Evolutionary conservation across 306 rosid genomes (phyloP).

Genomic region (Pterocarpus santalinus): DNA sequence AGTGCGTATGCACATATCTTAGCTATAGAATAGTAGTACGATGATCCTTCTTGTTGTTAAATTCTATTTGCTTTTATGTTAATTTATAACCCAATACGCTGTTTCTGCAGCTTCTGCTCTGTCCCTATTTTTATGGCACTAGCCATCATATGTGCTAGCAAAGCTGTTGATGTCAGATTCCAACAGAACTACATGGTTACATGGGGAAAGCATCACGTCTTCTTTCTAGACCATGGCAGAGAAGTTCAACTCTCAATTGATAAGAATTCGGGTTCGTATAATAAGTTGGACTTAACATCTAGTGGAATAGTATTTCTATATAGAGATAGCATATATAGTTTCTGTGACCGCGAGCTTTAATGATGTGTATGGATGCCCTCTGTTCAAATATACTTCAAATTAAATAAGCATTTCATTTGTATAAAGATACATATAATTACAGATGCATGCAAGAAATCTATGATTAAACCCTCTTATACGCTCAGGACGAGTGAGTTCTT

Average conservation of each 20-base stretch:
- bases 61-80: neutral
- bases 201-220: conserved; percentile 43
- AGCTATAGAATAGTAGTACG: neutral
- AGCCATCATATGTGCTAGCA: conserved; percentile 4
- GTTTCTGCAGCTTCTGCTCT: conserved; percentile 38
- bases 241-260: conserved; percentile 51
- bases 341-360: neutral
- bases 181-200: conserved; percentile 47
- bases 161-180: conserved; percentile 39
- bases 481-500: no score
- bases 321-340: no score
- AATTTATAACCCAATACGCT: neutral
- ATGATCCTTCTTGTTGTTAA: conserved; percentile 21
- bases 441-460: neutral
- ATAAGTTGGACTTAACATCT: neutral
- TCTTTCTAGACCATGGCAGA: conserved; percentile 36
- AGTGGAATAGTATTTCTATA: neutral
- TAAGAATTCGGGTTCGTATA: conserved; percentile 44
- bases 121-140: conserved; percentile 23
- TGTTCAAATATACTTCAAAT: neutral
- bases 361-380: neutral
- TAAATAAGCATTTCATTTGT: neutral
- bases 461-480: no score
- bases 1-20: neutral
- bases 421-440: neutral